Base-by-base conservation (phyloP, 1,284 basidiomycete genomes). In the Puccinia sorghi region DNA sequence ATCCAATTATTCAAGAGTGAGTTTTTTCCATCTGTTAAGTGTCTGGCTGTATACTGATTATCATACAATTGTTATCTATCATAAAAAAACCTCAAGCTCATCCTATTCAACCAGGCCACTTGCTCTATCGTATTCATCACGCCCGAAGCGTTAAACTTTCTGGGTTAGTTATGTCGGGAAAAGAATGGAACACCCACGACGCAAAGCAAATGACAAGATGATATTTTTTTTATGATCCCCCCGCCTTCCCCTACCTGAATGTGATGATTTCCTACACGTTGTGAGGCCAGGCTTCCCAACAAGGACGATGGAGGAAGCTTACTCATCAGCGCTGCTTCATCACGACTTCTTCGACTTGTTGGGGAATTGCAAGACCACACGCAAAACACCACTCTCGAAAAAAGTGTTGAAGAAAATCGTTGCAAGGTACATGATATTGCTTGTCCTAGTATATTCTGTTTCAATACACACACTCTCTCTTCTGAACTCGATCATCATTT, bases 281-380 rank as follows among this genome's bases (percentile, higher is more conserved):
- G n/a, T 11, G 48, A 64, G 9, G 13, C 37, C 61, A 67, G 77
- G 77, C 59, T 73, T 73, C 20, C 77, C 77, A 11, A 66, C 63
- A 7, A 37, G 56, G n/a, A 79, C 77, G n/a, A 22, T 50, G 37
- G n/a, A 27, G n/a, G 70, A 79, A 72, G 57, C 63, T 48, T 80
- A 64, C 37, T 79, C 70, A 25, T 80, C 80, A 6, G 27, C 72
- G 12, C 50, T 80, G 8, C 52, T 80, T 37, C 78, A 80, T 64
- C 52, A 72, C 13, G 80, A 80, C 32, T 74, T 80, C 54, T 73
- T 80, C 20, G 72, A 72, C 37, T 32, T 80, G 15, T 20, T 80
- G 11, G 79, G 70, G 22, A 72, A 63, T n/a, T 54, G 54, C 43
- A 59, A 69, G 25, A 48, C 52, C 22, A 52, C 39, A 54, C 32